These are phyloP conservation scores for Phytophthora meadii DNA, from an alignment of 352 stramenopile species.

Conservation along the genomic window DNA sequence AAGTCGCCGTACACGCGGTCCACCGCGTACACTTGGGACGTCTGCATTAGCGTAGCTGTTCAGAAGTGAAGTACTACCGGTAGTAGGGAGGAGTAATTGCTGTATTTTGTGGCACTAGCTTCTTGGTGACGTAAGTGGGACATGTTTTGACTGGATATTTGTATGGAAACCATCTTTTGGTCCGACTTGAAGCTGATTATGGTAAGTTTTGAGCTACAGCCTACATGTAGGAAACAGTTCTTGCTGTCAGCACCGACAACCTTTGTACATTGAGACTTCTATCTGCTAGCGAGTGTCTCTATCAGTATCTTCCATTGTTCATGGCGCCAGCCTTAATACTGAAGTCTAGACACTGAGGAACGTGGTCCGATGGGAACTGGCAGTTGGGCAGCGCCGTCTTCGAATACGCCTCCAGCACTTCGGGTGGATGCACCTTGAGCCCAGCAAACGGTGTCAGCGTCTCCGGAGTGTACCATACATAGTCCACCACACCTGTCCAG, in stretches of 20 bases:
- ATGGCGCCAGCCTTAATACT: conserved; percentile 70
- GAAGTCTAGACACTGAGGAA: conserved; percentile 93
- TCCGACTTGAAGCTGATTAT: conserved; percentile 26
- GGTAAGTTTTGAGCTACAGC: conserved; percentile 2
- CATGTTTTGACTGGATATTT: conserved; percentile 17
- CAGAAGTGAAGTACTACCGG: conserved; percentile 8
- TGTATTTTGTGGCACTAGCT: conserved; percentile 13
- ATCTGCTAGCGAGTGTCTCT: conserved; percentile 28
- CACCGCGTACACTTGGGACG: conserved; percentile 86
- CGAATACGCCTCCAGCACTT: conserved; percentile 86
- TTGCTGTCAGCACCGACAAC: background rate
- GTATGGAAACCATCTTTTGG: conserved; percentile 6
- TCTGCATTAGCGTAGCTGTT: conserved; percentile 66
- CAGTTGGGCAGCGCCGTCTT: conserved; percentile 96
- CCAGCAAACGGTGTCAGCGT: conserved; percentile 94
- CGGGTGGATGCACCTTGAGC: conserved; percentile 92
- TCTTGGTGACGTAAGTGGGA: conserved; percentile 18
- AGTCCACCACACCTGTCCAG: conserved; percentile 97
- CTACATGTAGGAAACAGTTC: no score
- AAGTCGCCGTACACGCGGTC: conserved; percentile 90
- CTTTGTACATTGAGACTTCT: conserved; percentile 5
- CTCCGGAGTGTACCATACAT: conserved; percentile 97
- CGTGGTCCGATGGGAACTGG: conserved; percentile 96
- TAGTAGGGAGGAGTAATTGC: conserved; percentile 4
- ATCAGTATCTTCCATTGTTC: conserved; percentile 64